A percentile compares a stretch with the other conserved stretches of the same genome.
These are phyloP conservation scores for Cercospora janseana DNA, from an alignment of 2,329 filamentous ascomycete species.

Conservation along the genomic window DNA sequence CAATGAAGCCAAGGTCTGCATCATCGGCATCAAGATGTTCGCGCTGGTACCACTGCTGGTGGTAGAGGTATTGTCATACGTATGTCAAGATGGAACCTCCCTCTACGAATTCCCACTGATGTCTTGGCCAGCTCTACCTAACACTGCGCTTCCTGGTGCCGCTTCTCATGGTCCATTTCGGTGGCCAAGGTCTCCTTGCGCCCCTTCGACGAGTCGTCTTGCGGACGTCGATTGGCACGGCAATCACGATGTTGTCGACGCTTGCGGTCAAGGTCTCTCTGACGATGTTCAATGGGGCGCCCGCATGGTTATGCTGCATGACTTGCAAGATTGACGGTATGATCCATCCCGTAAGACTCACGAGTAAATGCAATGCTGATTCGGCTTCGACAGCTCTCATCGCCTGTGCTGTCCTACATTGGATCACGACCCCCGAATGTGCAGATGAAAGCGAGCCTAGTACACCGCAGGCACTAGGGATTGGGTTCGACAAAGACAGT, in stretches of 20 bases:
- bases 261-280: conserved; percentile 25
- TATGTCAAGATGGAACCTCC: conserved; percentile 2
- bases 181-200: conserved; percentile 17
- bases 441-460: conserved; percentile 14
- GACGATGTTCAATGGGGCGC: conserved; percentile 26
- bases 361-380: conserved; percentile 2
- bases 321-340: conserved; percentile 27
- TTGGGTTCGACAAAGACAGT: conserved; percentile 21
- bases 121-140: conserved; percentile 19
- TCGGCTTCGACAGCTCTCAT: conserved; percentile 16
- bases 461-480: conserved; percentile 17
- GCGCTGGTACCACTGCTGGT: conserved; percentile 22
- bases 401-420: conserved; percentile 19
- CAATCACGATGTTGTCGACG: conserved; percentile 22
- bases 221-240: conserved; percentile 22
- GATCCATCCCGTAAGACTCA: not conserved
- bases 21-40: conserved; percentile 23
- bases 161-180: conserved; percentile 24
- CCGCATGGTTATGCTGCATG: conserved; percentile 27
- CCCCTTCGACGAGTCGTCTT: conserved; percentile 22
- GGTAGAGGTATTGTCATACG: conserved; percentile 25
- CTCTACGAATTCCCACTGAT: conserved; percentile 2
- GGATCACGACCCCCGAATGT: conserved; percentile 21
- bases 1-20: conserved; percentile 15
- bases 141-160: conserved; percentile 24